Conservation (phyloP, 2,329 filamentous ascomycete species). For the Phialemoniopsis sp. region DNA sequence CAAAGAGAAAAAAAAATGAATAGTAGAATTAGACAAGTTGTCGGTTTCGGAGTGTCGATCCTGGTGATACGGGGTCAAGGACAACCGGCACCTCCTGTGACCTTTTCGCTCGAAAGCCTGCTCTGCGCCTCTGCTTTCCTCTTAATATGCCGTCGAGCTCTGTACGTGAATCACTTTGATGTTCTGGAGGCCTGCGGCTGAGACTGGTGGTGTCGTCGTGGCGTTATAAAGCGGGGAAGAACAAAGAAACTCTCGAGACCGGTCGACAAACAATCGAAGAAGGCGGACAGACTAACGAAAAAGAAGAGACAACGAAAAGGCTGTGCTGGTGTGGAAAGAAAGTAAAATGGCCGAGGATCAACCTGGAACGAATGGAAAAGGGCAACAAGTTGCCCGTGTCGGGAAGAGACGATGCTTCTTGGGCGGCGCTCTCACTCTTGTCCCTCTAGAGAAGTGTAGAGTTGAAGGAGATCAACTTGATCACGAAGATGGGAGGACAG, state of each 20-base stretch:
- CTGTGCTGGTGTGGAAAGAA: no score
- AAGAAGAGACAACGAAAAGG: slow-evolving; percentile 10
- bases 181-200: no score
- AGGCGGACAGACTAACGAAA: slow-evolving; percentile 13
- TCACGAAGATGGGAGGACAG: slow-evolving; percentile 4
- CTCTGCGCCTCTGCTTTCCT: no score
- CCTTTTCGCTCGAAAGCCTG: no score
- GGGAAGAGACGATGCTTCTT: slow-evolving; percentile 2
- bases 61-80: no score
- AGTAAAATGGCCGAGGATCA: slow-evolving; percentile 50
- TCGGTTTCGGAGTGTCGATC: no score
- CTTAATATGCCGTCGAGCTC: neutral
- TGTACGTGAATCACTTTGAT: no score
- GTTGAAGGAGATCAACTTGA: slow-evolving; percentile 2
- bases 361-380: slow-evolving; percentile 49
- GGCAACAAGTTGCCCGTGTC: slow-evolving; percentile 20
- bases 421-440: slow-evolving; percentile 2
- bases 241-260: slow-evolving; percentile 11
- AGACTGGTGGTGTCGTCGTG: neutral
- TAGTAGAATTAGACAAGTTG: no score
- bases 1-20: no score
- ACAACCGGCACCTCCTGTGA: no score
- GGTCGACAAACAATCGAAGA: slow-evolving; percentile 17
- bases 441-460: slow-evolving; percentile 1
- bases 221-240: slow-evolving; percentile 1